Evolutionary conservation across 192 early-diverging fungal genomes (phyloP).

Genomic region (Backusella mclennaniae): DNA sequence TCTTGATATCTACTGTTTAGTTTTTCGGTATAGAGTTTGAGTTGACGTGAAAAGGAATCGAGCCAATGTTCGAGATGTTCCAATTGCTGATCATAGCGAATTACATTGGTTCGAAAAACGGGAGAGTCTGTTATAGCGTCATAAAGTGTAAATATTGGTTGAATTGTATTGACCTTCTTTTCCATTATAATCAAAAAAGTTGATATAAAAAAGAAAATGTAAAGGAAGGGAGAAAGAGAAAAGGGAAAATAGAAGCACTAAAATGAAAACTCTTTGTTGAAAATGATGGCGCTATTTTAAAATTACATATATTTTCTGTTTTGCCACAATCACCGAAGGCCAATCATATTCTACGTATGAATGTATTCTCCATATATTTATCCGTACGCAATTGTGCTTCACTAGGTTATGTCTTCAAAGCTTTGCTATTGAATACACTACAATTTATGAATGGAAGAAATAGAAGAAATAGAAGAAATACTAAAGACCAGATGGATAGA

Average conservation of each 20-base stretch:
- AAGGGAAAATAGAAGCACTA: not conserved
- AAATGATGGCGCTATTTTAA: slow-evolving; percentile 3
- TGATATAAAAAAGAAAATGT: not conserved
- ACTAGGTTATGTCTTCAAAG: not conserved
- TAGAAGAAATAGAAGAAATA: not conserved
- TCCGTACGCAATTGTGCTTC: not conserved
- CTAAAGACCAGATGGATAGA: not conserved
- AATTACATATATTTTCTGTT: not conserved
- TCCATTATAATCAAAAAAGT: not conserved
- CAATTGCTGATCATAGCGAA: slow-evolving; percentile 56
- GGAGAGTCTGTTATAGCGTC: slow-evolving; percentile 56
- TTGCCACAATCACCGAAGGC: not conserved
- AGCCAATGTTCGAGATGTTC: slow-evolving; percentile 57
- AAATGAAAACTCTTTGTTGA: not conserved
- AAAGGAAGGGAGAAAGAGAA: not conserved
- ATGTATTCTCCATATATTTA: not conserved
- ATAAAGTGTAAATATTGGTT: slow-evolving; percentile 34
- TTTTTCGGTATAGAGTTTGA: slow-evolving; percentile 41
- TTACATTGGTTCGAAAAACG: slow-evolving; percentile 49
- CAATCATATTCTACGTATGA: not conserved
- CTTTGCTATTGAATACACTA: not conserved
- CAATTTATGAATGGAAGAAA: not conserved
- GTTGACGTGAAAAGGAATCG: slow-evolving; percentile 36
- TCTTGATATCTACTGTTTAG: slow-evolving; percentile 33
- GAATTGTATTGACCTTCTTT: not conserved